Evolutionary conservation across 495 filamentous ascomycete genomes (phyloP), one percentile per base, ranked within the genome.

Genomic region (Xylaria venustula): DNA sequence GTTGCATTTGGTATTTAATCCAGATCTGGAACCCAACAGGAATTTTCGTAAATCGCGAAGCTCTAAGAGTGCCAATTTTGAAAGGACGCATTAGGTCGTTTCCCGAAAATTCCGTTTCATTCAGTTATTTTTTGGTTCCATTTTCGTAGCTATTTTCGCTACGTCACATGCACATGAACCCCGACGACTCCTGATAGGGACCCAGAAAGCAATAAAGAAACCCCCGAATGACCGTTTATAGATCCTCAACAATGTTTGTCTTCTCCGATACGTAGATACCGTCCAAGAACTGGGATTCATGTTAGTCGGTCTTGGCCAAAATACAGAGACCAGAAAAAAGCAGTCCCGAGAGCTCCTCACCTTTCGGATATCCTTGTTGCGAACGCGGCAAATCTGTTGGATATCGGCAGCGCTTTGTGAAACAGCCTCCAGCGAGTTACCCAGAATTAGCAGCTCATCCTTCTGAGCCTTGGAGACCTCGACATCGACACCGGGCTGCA

Each of bases 361-460:
- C 91, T 98, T 97, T 82, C 95, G 92, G 84, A 98, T 98, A 96
- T 98, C 94, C 91, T 98, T 98, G 88, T 98, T 98, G 74, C 90
- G 86, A 78, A 97, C 94, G 81, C 89, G 84, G 90, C 94, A 98
- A 80, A 93, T 92, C 81, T 98, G 94, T 86, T 98, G 94, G 78
- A 98, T 97, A 76, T 98, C 94, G 73, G 94, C 94, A 58, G 94
- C 94, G 72, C 87, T 91, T 85, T 98, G 94, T 70, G 93, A 97
- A 59, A 98, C 94, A 76, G 85, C 86, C 85, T 98, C 93, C 65
- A 98, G 83, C 58, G 91, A 95, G 87, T 98, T 98, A 66, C 94
- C 94, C 66, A 74, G 87, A 56, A 98, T 81, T 75, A 91, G 83
- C 59, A 98, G 87, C 88, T 98, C 92, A 78, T 98, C 94, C 88